Evolutionary conservation across 495 filamentous ascomycete genomes (phyloP).

Genomic region (Podospora bellae-mahoneyi): DNA sequence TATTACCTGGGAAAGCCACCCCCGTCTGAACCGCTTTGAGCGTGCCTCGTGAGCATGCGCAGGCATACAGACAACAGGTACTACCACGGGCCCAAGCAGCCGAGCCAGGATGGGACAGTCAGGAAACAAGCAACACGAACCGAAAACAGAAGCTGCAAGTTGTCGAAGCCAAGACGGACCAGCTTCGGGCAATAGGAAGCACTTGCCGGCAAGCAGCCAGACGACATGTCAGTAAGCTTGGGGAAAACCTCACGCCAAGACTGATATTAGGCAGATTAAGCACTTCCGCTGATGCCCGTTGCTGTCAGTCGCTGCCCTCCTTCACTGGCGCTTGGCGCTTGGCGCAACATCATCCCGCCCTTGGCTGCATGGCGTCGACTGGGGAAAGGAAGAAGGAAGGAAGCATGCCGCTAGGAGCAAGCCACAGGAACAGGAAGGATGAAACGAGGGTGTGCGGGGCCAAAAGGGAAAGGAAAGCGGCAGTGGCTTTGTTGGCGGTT

Average conservation of each 20-base stretch:
- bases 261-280: slow-evolving; percentile 13
- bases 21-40: slow-evolving; percentile 30
- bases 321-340: not conserved
- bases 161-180: slow-evolving; percentile 9
- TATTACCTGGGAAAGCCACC: slow-evolving; percentile 24
- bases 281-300: not conserved
- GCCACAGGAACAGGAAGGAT: not conserved
- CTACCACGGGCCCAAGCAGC: not conserved
- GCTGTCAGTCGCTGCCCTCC: not conserved
- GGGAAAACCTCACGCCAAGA: slow-evolving; percentile 6
- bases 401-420: not conserved
- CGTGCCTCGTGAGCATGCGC: slow-evolving; percentile 17
- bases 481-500: not conserved
- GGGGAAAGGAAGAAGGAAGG: not conserved
- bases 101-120: not conserved
- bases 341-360: slow-evolving; percentile 7
- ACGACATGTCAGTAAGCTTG: not conserved
- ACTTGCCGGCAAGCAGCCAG: not conserved
- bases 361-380: not conserved
- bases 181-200: slow-evolving; percentile 3
- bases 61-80: not conserved
- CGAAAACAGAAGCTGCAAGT: not conserved
- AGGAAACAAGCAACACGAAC: slow-evolving; percentile 8
- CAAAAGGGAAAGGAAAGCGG: not conserved
- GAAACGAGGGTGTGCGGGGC: not conserved